Conservation (phyloP, 768 basidiomycete genomes). For the Lentinula detonsa region DNA sequence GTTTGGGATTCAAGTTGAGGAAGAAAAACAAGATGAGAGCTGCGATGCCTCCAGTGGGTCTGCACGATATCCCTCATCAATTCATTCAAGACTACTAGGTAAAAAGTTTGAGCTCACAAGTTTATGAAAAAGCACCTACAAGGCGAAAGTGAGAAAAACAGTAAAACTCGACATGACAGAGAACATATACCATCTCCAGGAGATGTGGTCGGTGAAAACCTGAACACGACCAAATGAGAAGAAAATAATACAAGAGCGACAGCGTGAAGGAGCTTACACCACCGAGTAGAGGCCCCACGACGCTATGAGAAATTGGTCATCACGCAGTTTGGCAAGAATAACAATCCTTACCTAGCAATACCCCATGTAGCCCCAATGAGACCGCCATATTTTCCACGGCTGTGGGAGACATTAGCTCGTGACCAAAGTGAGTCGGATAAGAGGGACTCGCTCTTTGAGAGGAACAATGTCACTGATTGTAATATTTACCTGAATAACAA, state of each 20-base stretch:
- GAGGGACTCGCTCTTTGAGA: slow-evolving; percentile 44
- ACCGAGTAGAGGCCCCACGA: slow-evolving; percentile 64
- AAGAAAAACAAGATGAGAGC: slow-evolving; percentile 59
- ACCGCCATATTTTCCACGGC: slow-evolving; percentile 73
- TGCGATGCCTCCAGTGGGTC: slow-evolving; percentile 70
- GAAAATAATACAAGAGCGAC: background rate
- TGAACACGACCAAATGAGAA: slow-evolving; percentile 16
- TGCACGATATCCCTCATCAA: slow-evolving; percentile 16
- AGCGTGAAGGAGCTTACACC: slow-evolving; percentile 44
- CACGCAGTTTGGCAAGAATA: background rate
- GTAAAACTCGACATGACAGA: background rate
- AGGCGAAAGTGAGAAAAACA: background rate
- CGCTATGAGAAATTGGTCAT: background rate
- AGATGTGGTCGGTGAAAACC: slow-evolving; percentile 68
- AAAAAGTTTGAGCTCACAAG: slow-evolving; percentile 29
- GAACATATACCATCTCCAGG: slow-evolving; percentile 61
- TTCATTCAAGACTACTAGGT: background rate
- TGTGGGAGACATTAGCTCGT: background rate
- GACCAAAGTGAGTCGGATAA: background rate
- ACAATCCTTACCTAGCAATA: slow-evolving; percentile 34
- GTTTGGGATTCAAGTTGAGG: slow-evolving; percentile 74
- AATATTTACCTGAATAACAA: slow-evolving; percentile 42
- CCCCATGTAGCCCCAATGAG: slow-evolving; percentile 80
- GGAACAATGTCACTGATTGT: slow-evolving; percentile 82
- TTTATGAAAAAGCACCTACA: slow-evolving; percentile 32